These are phyloP conservation scores for Excoecaria cochinchinensis DNA, from an alignment of 345 rosid genomes.

Conservation along the genomic window DNA sequence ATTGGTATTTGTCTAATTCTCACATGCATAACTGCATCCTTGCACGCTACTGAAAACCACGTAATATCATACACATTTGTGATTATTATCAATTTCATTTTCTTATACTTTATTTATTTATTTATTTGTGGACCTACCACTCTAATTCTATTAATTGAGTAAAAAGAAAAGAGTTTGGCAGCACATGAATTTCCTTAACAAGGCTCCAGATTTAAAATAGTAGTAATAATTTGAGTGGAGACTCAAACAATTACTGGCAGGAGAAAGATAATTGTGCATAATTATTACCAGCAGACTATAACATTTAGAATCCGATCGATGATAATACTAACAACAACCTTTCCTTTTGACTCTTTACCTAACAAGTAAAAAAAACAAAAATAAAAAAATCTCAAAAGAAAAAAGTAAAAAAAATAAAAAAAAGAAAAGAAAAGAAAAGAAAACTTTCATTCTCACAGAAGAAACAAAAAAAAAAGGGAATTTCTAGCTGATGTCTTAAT, in stretches of 20 bases:
- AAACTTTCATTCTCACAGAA: background rate
- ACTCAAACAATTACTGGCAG: background rate
- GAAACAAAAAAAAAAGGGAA: background rate
- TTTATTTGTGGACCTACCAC: constrained; percentile 1
- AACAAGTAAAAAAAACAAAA: background rate
- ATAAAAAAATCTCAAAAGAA: too few relatives aligned
- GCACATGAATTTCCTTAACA: background rate
- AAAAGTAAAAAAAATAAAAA: too few relatives aligned
- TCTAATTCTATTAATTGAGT: too few relatives aligned
- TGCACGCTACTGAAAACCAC: background rate
- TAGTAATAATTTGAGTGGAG: constrained; percentile 5
- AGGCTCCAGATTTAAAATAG: background rate
- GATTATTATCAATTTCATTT: background rate
- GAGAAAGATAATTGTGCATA: background rate
- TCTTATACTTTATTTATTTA: too few relatives aligned
- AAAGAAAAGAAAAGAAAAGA: too few relatives aligned
- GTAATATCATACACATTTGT: constrained; percentile 2
- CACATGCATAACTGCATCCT: background rate
- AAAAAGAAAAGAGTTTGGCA: background rate
- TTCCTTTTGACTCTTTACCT: background rate
- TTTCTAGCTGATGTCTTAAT: background rate
- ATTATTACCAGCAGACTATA: constrained; percentile 2
- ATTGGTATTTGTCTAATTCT: background rate
- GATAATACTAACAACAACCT: background rate
- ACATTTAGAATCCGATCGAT: background rate